Conservation (phyloP, 2,329 filamentous ascomycete species). For the Penicillium italicum region DNA sequence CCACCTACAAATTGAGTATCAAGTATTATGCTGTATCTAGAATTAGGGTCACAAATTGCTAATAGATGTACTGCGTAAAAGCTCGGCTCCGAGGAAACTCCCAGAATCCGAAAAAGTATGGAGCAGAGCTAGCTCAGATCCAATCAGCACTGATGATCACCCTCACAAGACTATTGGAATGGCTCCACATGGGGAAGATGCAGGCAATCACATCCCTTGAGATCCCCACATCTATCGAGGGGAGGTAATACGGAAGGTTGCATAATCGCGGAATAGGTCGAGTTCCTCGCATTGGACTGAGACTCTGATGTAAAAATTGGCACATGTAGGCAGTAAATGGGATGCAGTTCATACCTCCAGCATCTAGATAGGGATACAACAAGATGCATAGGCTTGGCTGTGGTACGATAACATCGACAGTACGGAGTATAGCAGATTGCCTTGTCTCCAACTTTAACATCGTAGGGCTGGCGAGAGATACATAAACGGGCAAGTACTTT, state of each 20-base stretch:
- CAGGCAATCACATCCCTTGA: slow-evolving; percentile 3
- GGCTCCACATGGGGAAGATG: slow-evolving; percentile 9
- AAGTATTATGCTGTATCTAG: background rate
- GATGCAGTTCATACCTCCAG: background rate
- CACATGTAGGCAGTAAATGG: background rate
- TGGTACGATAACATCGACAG: background rate
- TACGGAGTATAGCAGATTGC: background rate
- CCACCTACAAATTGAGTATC: background rate
- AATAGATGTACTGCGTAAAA: background rate
- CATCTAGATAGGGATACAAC: background rate
- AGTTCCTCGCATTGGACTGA: background rate
- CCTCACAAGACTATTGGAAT: slow-evolving; percentile 19
- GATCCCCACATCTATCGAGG: background rate
- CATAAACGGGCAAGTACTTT: background rate
- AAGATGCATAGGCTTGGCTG: background rate
- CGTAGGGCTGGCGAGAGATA: background rate
- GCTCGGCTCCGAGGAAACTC: background rate
- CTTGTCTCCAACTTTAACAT: background rate
- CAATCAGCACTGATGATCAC: slow-evolving; percentile 8
- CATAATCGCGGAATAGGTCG: background rate
- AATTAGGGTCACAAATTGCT: background rate
- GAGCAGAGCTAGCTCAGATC: slow-evolving; percentile 3
- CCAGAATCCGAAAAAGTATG: slow-evolving; percentile 6
- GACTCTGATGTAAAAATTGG: background rate
- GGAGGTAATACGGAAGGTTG: slow-evolving; percentile 6